Base-by-base conservation (phyloP, 139 green algal genomes). In the Limnomonas spitsbergensis region DNA sequence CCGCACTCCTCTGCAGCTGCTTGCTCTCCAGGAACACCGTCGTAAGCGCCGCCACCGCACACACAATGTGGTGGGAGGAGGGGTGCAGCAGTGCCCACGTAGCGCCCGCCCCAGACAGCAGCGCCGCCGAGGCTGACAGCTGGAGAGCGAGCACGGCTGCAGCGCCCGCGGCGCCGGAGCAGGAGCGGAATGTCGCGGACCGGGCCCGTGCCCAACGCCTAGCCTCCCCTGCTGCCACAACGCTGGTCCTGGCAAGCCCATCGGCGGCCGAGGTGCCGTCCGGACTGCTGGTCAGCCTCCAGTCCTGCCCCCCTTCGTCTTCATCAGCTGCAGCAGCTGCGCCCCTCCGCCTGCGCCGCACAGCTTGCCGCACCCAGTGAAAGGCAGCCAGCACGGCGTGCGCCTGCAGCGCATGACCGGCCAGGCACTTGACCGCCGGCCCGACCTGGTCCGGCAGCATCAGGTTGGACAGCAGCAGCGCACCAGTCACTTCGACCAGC, bases 1-100 rank as follows among this genome's bases (percentile, higher is more conserved):
- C 68, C 35, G 68, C 68, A 4, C 24, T 26, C 68, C 68, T n/a
- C 68, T 74, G 68, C 68, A 74, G 68, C 68, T 74, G 68, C 68
- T 47, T 74, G 35, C 36, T 29, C 4, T 74, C 68, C 68, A n/a
- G 20, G 9, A 42, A 9, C 68, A 74, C 68, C 14, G 29, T 32
- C 36, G 34, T 40, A 3, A 74, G 68, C 35, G 68, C 68, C 29
- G 36, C 6, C 24, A 74, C 3, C 6, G 20, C 9, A 32, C 68
- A 53, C 4, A 32, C 56, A 4, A 70, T 24, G 14, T 70, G 56
- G 29, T 70, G 56, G 9, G 56, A 70, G 56, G 56, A 38, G 29
- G 56, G 56, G 56, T 70, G 56, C 4, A 70, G 56, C n/a, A 9
- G 4, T 20, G 14, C 27, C 56, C 56, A 70, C 56, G 29, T 20